Evolutionary conservation across 192 early-diverging fungal genomes (phyloP).

Genomic region (Geranomyces michiganensis): DNA sequence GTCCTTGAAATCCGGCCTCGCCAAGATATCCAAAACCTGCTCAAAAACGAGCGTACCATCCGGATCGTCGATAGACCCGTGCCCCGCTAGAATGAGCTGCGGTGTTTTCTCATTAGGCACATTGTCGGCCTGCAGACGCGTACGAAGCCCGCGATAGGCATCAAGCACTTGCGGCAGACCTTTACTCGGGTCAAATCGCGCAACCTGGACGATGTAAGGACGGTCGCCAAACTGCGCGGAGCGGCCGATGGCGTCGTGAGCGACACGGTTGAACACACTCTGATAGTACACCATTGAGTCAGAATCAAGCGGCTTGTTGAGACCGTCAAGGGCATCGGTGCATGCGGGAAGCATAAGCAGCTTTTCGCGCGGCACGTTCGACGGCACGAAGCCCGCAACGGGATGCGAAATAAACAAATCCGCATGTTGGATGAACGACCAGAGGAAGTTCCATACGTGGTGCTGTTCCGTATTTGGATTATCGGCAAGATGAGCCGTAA

Average conservation of each 20-base stretch:
- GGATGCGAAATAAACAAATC: slow-evolving; percentile 84
- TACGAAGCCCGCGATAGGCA: slow-evolving; percentile 68
- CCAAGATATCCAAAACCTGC: slow-evolving; percentile 46
- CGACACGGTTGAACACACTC: slow-evolving; percentile 72
- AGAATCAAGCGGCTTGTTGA: slow-evolving; percentile 71
- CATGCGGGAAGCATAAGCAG: slow-evolving; percentile 72
- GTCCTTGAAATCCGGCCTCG: slow-evolving; percentile 18
- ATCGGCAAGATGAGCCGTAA: slow-evolving; percentile 72
- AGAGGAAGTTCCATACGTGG: slow-evolving; percentile 76
- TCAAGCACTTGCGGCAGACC: slow-evolving; percentile 76
- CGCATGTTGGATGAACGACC: slow-evolving; percentile 69
- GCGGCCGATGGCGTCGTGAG: slow-evolving; percentile 68
- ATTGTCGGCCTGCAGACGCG: slow-evolving; percentile 45
- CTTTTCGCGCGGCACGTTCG: slow-evolving; percentile 64
- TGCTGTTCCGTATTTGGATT: slow-evolving; percentile 66
- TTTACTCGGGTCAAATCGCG: slow-evolving; percentile 84
- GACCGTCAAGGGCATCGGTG: slow-evolving; percentile 80
- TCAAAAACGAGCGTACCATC: slow-evolving; percentile 64
- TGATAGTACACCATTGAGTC: slow-evolving; percentile 60
- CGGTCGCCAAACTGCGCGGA: slow-evolving; percentile 48
- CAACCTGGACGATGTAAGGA: slow-evolving; percentile 81
- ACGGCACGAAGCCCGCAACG: slow-evolving; percentile 72
- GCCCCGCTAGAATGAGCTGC: slow-evolving; percentile 75
- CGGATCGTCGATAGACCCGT: slow-evolving; percentile 83
- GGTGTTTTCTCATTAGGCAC: slow-evolving; percentile 54